Conservation (phyloP, 2,329 filamentous ascomycete genomes). For the Lachnellula subtilissima region DNA sequence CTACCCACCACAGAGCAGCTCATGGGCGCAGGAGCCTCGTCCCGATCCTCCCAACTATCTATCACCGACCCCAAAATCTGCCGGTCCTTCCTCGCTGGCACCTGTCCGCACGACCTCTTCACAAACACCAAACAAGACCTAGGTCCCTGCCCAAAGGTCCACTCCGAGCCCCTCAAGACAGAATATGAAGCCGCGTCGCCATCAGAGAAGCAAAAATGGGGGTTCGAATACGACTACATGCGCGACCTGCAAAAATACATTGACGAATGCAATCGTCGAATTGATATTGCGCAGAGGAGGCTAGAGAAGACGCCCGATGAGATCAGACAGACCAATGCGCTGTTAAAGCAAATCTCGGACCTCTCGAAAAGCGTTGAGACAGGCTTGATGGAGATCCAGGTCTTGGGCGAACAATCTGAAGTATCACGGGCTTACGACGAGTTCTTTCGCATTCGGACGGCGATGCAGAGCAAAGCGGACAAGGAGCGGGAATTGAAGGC, state of each 20-base stretch:
- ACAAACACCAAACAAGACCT: slow-evolving; percentile 99
- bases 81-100: slow-evolving; percentile 87
- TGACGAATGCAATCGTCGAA: slow-evolving; percentile 90
- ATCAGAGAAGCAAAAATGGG: slow-evolving; percentile 61
- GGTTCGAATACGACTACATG: slow-evolving; percentile 96
- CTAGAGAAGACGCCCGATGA: slow-evolving; percentile 98
- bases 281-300: slow-evolving; percentile 82
- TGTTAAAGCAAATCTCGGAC: slow-evolving; percentile 83
- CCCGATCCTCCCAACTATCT: slow-evolving; percentile 74
- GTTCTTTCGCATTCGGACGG: slow-evolving; percentile 77
- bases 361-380: slow-evolving; percentile 72
- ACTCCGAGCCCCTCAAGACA: slow-evolving; percentile 80
- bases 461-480: slow-evolving; percentile 75
- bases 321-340: slow-evolving; percentile 86
- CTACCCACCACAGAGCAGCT: slow-evolving; percentile 66
- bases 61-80: slow-evolving; percentile 93
- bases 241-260: slow-evolving; percentile 95
- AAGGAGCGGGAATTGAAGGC: slow-evolving; percentile 85
- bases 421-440: slow-evolving; percentile 82
- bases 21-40: slow-evolving; percentile 70
- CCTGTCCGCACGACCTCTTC: slow-evolving; percentile 97
- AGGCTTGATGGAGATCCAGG: slow-evolving; percentile 78
- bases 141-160: slow-evolving; percentile 80
- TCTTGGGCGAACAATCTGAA: slow-evolving; percentile 75
- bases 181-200: slow-evolving; percentile 77